phyloP scores from a whole-genome alignment of 228 moss, liverwort and hornwort species.

The Sphagnum fallax region DNA sequence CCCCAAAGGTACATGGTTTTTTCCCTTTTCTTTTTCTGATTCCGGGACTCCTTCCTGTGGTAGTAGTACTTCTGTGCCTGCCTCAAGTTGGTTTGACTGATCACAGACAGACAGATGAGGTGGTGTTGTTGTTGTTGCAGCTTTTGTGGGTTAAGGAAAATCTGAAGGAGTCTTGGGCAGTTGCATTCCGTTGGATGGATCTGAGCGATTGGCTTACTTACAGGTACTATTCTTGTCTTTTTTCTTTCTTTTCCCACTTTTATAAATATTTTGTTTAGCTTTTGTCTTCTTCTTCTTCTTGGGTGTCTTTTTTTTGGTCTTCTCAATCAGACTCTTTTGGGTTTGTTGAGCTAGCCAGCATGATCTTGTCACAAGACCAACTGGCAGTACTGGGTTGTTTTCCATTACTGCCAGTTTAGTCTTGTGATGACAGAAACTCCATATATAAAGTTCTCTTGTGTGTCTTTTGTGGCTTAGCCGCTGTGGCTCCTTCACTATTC shows the following conservation, averaged over 20 bases:
- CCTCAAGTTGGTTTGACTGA: background rate
- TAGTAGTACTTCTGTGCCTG: no score
- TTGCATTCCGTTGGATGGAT: constrained; percentile 99
- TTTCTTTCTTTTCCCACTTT: background rate
- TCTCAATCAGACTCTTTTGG: background rate
- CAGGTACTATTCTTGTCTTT: constrained; percentile 32
- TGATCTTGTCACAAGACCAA: no score
- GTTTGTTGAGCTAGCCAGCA: no score
- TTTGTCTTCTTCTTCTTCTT: background rate
- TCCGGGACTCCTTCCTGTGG: no score
- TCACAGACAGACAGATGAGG: background rate
- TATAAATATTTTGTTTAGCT: background rate
- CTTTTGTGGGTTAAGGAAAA: constrained; percentile 99
- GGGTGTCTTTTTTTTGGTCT: background rate
- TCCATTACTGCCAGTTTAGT: no score
- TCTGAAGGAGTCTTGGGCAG: constrained; percentile 83
- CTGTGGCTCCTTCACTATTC: no score
- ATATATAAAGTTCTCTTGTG: no score
- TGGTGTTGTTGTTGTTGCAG: constrained; percentile 23
- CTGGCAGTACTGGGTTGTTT: no score
- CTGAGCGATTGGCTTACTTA: constrained; percentile 98
- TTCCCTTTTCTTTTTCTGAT: no score
- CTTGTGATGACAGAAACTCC: no score
- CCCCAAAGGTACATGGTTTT: constrained; percentile 65
- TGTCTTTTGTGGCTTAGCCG: no score